phyloP scores from a whole-genome alignment of 495 filamentous ascomycete genomes.

The Hypoxylon rickii region DNA sequence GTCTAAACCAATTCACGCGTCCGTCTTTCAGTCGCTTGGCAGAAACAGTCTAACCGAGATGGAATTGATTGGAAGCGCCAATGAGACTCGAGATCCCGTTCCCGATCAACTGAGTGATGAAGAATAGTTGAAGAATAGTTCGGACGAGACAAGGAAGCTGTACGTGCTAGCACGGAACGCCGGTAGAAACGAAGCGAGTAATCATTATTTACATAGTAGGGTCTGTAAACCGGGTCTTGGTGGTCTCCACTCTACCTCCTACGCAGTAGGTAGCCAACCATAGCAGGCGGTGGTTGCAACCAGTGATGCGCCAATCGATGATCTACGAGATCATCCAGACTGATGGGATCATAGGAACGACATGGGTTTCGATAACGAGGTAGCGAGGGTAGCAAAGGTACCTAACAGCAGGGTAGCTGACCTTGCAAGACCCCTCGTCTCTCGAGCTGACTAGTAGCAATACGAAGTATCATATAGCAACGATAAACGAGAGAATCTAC shows the following conservation, averaged over 20 bases:
- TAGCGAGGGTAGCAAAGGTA: too few relatives aligned
- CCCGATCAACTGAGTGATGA: too few relatives aligned
- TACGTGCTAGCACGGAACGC: not conserved
- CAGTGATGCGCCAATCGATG: slow-evolving; percentile 20
- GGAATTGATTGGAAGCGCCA: slow-evolving; percentile 8
- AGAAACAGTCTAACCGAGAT: not conserved
- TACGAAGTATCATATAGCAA: slow-evolving; percentile 18
- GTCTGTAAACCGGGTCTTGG: slow-evolving; percentile 18
- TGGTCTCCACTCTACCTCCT: slow-evolving; percentile 35
- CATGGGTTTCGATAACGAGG: too few relatives aligned
- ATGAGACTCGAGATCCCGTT: slow-evolving; percentile 18
- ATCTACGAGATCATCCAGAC: slow-evolving; percentile 37
- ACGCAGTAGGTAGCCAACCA: too few relatives aligned
- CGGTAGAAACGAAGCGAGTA: not conserved
- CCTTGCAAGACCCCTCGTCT: slow-evolving; percentile 12
- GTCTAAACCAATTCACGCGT: not conserved
- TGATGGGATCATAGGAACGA: slow-evolving; percentile 37
- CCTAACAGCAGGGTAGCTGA: slow-evolving; percentile 5
- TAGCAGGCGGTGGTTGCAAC: slow-evolving; percentile 1
- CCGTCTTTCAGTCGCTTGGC: too few relatives aligned
- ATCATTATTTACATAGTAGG: not conserved
- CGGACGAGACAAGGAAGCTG: slow-evolving; percentile 13
- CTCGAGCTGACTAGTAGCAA: not conserved
- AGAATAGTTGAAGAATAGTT: slow-evolving; percentile 9
- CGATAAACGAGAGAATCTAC: slow-evolving; percentile 7